Percentiles rank a stretch among this genome's conserved stretches.
phyloP scores from a whole-genome alignment of 768 basidiomycete species.

The Boletales sp. region DNA sequence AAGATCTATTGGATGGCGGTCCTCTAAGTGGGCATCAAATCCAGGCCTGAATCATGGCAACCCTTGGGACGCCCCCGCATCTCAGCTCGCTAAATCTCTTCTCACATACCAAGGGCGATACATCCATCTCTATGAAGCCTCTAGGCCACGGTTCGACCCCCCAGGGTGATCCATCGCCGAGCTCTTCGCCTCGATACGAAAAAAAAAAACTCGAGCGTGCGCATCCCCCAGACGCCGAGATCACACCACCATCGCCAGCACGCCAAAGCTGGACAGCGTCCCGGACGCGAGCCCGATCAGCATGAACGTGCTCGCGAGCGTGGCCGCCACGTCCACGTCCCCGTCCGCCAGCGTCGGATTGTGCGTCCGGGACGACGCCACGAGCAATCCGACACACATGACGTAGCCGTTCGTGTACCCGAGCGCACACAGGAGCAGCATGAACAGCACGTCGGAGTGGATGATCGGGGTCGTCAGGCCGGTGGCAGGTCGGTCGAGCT shows the following conservation, averaged over 20 bases:
- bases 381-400: constrained; percentile 75
- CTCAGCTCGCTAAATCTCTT: too few species aligned
- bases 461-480: constrained; percentile 39
- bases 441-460: constrained; percentile 70
- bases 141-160: too few species aligned
- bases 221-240: too few species aligned
- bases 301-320: constrained; percentile 71
- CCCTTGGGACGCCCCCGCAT: too few species aligned
- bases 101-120: too few species aligned
- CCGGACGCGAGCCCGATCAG: constrained; percentile 73
- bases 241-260: constrained; percentile 40
- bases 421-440: constrained; percentile 65
- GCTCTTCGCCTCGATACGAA: too few species aligned
- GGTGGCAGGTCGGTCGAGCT: constrained; percentile 49
- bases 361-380: constrained; percentile 73
- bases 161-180: too few species aligned
- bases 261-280: constrained; percentile 77
- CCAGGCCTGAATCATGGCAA: too few species aligned
- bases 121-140: too few species aligned
- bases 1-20: too few species aligned
- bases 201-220: too few species aligned
- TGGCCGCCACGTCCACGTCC: constrained; percentile 81
- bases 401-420: constrained; percentile 78
- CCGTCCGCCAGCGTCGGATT: constrained; percentile 68
- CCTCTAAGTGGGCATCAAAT: too few species aligned